phyloP scores from a whole-genome alignment of 495 filamentous ascomycete genomes.

The Trichoderma asperelloides region DNA sequence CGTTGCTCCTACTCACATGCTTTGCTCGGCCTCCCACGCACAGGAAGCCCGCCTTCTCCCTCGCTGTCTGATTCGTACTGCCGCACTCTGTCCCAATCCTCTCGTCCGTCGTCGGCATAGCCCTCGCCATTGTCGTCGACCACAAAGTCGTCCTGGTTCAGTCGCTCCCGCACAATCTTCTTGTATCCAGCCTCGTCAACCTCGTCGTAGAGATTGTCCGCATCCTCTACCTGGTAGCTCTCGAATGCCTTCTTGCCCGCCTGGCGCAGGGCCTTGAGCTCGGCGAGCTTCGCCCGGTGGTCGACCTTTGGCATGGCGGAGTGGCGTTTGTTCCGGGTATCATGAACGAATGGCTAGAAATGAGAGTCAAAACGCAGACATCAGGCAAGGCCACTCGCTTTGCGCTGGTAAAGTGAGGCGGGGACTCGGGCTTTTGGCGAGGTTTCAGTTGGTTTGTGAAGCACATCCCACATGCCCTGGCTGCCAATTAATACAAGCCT shows the following conservation, averaged over 20 bases:
- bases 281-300: conserved; percentile 52
- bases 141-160: conserved; percentile 95
- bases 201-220: conserved; percentile 83
- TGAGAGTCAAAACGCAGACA: background rate
- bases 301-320: conserved; percentile 35
- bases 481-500: background rate
- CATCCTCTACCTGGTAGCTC: conserved; percentile 81
- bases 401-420: background rate
- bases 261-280: conserved; percentile 75
- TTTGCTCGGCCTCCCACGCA: conserved; percentile 46
- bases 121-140: conserved; percentile 90
- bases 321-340: background rate
- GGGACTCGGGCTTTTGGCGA: background rate
- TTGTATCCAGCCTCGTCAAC: conserved; percentile 97
- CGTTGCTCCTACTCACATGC: conserved; percentile 27
- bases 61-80: conserved; percentile 65
- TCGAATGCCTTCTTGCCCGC: conserved; percentile 84
- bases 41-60: conserved; percentile 45
- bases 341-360: background rate
- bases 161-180: conserved; percentile 78
- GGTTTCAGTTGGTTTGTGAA: background rate
- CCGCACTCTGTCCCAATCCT: conserved; percentile 80
- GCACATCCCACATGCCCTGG: background rate
- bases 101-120: conserved; percentile 93
- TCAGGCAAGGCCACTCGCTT: conserved; percentile 19